Conservation (phyloP, 2,329 filamentous ascomycete genomes). For the Echinosphaeria canescens region DNA sequence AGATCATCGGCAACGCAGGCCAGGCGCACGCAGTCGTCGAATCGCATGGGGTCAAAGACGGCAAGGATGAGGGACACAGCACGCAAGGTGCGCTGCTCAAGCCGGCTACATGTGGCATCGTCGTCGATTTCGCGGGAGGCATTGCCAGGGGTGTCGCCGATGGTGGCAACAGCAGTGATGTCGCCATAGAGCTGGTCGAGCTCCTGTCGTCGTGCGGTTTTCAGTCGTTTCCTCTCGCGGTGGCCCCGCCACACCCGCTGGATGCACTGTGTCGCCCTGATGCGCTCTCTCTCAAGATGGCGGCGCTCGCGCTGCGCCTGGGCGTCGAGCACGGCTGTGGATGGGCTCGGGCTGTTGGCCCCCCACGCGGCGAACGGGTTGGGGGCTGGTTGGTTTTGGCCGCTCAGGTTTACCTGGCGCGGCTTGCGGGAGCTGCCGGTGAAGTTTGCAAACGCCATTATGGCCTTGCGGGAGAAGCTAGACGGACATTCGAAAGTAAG, state of each 20-base stretch:
- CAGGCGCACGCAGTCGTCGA: conserved; percentile 26
- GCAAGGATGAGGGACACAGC: conserved; percentile 25
- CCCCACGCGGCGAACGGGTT: conserved; percentile 56
- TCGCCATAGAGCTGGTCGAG: conserved; percentile 38
- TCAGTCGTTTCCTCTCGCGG: conserved; percentile 33
- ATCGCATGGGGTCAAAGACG: conserved; percentile 20
- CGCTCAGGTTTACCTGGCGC: conserved; percentile 86
- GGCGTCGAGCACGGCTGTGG: conserved; percentile 57
- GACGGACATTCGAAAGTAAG: too few relatives aligned
- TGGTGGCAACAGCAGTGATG: too few relatives aligned
- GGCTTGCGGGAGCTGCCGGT: conserved; percentile 69
- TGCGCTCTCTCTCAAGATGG: conserved; percentile 57
- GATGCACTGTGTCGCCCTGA: conserved; percentile 52
- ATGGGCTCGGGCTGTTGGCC: conserved; percentile 40
- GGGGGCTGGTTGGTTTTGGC: conserved; percentile 31
- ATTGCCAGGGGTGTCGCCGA: too few relatives aligned
- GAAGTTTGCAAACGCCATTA: conserved; percentile 80
- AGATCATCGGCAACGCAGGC: conserved; percentile 21
- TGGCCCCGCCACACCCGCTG: conserved; percentile 75
- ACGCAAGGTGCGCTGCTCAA: too few relatives aligned
- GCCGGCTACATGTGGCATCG: too few relatives aligned
- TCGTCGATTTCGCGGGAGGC: too few relatives aligned
- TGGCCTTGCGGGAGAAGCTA: too few relatives aligned
- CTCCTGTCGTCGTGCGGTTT: conserved; percentile 29
- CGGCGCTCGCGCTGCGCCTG: conserved; percentile 68